phyloP scores from a whole-genome alignment of 2,329 filamentous ascomycete species.

The Epichloe aotearoae region DNA sequence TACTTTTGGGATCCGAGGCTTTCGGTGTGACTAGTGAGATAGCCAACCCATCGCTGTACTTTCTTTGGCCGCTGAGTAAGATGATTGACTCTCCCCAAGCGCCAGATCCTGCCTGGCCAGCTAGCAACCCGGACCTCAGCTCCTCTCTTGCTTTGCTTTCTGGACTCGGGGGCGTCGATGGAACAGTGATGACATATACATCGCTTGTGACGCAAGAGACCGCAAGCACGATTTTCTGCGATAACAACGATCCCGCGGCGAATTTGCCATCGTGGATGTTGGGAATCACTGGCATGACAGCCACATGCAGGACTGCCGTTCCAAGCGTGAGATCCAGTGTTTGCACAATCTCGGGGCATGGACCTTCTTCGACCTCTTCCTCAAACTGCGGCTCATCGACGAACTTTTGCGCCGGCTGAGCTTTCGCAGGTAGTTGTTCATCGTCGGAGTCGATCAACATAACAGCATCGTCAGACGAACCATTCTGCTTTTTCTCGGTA shows the following conservation, averaged over 20 bases:
- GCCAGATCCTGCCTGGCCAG: slow-evolving; percentile 43
- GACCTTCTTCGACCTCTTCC: slow-evolving; percentile 33
- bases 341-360: slow-evolving; percentile 43
- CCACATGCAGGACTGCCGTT: slow-evolving; percentile 40
- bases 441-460: slow-evolving; percentile 54
- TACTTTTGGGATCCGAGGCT: slow-evolving; percentile 23
- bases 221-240: slow-evolving; percentile 46
- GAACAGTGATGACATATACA: slow-evolving; percentile 44
- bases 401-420: slow-evolving; percentile 19
- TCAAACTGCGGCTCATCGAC: slow-evolving; percentile 48
- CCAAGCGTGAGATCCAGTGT: slow-evolving; percentile 48
- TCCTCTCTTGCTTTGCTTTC: slow-evolving; percentile 44
- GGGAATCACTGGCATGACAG: slow-evolving; percentile 39
- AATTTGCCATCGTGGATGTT: slow-evolving; percentile 34
- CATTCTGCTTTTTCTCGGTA: slow-evolving; percentile 36
- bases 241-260: slow-evolving; percentile 34
- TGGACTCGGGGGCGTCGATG: slow-evolving; percentile 47
- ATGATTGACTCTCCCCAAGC: slow-evolving; percentile 50
- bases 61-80: slow-evolving; percentile 38
- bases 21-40: slow-evolving; percentile 37
- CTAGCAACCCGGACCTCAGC: slow-evolving; percentile 35
- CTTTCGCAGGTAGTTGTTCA: slow-evolving; percentile 29
- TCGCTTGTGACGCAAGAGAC: slow-evolving; percentile 45
- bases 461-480: slow-evolving; percentile 36
- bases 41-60: slow-evolving; percentile 40